Evolutionary conservation across 2,329 filamentous ascomycete genomes (phyloP).

Genomic region (Thelonectria blattea): DNA sequence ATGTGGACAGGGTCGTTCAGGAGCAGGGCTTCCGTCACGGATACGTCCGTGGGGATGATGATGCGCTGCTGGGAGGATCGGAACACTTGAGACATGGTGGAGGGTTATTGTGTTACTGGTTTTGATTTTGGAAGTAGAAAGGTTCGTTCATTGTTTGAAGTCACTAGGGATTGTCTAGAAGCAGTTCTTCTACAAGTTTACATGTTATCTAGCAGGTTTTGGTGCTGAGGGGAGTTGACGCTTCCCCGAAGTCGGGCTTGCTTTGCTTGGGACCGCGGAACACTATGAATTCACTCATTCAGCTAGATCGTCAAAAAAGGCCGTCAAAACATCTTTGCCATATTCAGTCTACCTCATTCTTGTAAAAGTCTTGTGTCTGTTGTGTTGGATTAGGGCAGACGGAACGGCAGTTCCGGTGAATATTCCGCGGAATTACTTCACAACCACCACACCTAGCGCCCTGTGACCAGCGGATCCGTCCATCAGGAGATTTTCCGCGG

Average conservation of each 20-base stretch:
- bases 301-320: background rate
- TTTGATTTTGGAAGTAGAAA: background rate
- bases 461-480: background rate
- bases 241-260: background rate
- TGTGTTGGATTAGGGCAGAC: background rate
- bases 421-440: background rate
- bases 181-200: background rate
- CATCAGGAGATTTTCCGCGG: background rate
- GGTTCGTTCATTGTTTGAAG: background rate
- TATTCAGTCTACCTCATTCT: too few species aligned
- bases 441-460: too few species aligned
- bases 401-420: background rate
- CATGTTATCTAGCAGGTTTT: background rate
- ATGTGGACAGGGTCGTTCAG: background rate
- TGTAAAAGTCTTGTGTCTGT: too few species aligned
- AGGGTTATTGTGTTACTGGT: background rate
- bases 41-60: background rate
- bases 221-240: background rate
- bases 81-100: slow-evolving; percentile 1
- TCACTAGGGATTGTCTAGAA: background rate
- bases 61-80: background rate
- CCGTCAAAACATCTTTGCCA: background rate
- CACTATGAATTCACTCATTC: background rate
- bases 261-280: background rate
- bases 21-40: background rate